Conservation (phyloP, 2,329 filamentous ascomycete species). For the Aspergillus sp. region DNA sequence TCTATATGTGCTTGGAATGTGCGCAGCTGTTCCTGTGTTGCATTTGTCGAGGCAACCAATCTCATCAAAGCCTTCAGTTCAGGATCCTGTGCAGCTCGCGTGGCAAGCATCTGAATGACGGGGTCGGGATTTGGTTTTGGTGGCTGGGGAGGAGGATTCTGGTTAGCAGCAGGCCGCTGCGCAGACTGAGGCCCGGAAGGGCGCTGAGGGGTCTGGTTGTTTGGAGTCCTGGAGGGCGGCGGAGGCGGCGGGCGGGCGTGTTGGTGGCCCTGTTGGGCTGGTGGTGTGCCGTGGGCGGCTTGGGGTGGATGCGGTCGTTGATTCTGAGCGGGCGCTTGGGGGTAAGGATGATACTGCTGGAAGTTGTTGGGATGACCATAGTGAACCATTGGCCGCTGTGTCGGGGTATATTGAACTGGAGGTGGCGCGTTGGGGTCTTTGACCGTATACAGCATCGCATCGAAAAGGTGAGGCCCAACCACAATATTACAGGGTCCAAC, state of each 20-base stretch:
- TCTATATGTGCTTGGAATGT: slow-evolving; percentile 53
- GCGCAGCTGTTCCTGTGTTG: slow-evolving; percentile 49
- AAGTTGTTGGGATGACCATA: slow-evolving; percentile 42
- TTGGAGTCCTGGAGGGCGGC: slow-evolving; percentile 15
- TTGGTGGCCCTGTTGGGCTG: slow-evolving; percentile 27
- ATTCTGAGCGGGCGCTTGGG: slow-evolving; percentile 24
- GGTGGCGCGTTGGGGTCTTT: slow-evolving; percentile 48
- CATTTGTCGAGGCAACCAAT: slow-evolving; percentile 51
- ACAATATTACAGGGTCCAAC: slow-evolving; percentile 60
- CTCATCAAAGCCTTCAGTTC: slow-evolving; percentile 53
- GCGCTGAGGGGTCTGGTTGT: slow-evolving; percentile 17
- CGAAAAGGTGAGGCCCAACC: slow-evolving; percentile 64
- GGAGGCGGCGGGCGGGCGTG: slow-evolving; percentile 25
- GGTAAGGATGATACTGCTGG: slow-evolving; percentile 44
- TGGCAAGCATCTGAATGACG: slow-evolving; percentile 55
- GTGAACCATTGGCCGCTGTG: slow-evolving; percentile 44
- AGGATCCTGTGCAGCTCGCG: slow-evolving; percentile 48
- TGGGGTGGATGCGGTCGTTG: slow-evolving; percentile 29
- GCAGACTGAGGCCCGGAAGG: slow-evolving; percentile 24
- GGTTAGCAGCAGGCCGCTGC: slow-evolving; percentile 29
- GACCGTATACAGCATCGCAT: slow-evolving; percentile 57
- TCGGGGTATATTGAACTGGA: slow-evolving; percentile 37
- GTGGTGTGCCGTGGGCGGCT: slow-evolving; percentile 23
- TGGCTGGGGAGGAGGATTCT: slow-evolving; percentile 34
- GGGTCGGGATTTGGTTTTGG: slow-evolving; percentile 49